Base-by-base conservation (phyloP, 306 rosid species). In the Quercus cerris region DNA sequence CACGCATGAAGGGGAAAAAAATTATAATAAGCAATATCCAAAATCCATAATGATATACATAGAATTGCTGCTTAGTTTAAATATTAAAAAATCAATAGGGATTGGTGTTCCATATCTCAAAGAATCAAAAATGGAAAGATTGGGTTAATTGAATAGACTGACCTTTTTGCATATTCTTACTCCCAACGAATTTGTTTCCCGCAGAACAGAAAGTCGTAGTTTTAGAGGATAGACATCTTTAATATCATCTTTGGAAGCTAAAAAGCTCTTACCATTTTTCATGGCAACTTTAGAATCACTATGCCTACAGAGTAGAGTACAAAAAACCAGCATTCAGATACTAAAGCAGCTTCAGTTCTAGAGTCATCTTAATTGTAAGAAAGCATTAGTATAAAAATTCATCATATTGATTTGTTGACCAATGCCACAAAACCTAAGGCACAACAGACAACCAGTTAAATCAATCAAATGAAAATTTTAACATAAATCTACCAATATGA, bases 101-200 rank as follows among this genome's bases (percentile, higher is more conserved):
- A 23, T 59, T 3, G 31, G 13, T 12, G 30, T 4, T 22, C 28
- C 30, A 64, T 64, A 64, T 10, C 20, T 64, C 41, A 64, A 59
- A 71, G 15, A 67, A 49, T 52, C 30, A 76, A 56, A 76, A 28
- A 31, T 44, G 81, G 49, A 62, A 75, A 75, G 59, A 81, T 23
- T 56, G 52, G 14, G 44, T 52, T 35, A 51, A 49, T 12, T 51
- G 15, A 71, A 35, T 52, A 52, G 14, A 59, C 74, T 67, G 20
- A 95, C 99, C 99, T 93, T 95, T 86, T 95, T 95, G 87, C 97
- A 91, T 82, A 95, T 89, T 87, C 89, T 91, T 62, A 91, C 91
- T 82, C 93, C 99, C 83, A 93, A 84, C 28, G 94, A 88, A 84
- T 83, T 86, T 69, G 92, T 84, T 82, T 93, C 98, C 73, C 81